These are phyloP conservation scores for Rhodotorula graminis DNA, from an alignment of 768 basidiomycete species.

Conservation along the genomic window DNA sequence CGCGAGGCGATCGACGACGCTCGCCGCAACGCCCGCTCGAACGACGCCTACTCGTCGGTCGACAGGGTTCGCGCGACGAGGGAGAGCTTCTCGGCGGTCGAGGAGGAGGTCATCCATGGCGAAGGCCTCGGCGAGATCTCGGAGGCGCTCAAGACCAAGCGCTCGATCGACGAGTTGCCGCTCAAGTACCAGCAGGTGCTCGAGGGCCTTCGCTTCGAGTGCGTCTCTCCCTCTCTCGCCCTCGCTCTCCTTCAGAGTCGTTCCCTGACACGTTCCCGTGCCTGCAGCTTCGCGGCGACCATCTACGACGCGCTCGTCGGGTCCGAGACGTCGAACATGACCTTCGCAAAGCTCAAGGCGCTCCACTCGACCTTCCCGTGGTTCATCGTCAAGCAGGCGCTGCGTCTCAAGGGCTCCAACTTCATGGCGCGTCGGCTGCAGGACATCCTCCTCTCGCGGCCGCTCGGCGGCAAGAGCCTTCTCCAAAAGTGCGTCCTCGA, in stretches of 20 bases:
- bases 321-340: background rate
- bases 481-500: conserved; percentile 22
- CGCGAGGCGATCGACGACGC: conserved; percentile 34
- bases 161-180: conserved; percentile 22
- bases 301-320: conserved; percentile 24
- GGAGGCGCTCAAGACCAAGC: conserved; percentile 1
- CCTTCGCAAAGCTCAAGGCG: conserved; percentile 27
- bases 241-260: too few relatives aligned
- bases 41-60: conserved; percentile 6
- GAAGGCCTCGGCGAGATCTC: conserved; percentile 31
- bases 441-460: conserved; percentile 26
- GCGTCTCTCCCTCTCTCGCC: background rate
- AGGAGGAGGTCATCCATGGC: conserved; percentile 26
- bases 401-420: conserved; percentile 11
- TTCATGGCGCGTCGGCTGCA: conserved; percentile 25
- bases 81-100: conserved; percentile 14
- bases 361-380: conserved; percentile 28
- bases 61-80: conserved; percentile 10
- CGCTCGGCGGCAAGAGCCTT: conserved; percentile 16
- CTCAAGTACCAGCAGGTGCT: conserved; percentile 21
- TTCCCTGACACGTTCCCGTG: too few relatives aligned
- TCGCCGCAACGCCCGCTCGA: conserved; percentile 17
- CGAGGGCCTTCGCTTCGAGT: conserved; percentile 21
- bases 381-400: conserved; percentile 26
- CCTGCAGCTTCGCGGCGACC: conserved; percentile 18